Evolutionary conservation across 192 early-diverging fungal species (phyloP).

Genomic region (Coemansia sp.): DNA sequence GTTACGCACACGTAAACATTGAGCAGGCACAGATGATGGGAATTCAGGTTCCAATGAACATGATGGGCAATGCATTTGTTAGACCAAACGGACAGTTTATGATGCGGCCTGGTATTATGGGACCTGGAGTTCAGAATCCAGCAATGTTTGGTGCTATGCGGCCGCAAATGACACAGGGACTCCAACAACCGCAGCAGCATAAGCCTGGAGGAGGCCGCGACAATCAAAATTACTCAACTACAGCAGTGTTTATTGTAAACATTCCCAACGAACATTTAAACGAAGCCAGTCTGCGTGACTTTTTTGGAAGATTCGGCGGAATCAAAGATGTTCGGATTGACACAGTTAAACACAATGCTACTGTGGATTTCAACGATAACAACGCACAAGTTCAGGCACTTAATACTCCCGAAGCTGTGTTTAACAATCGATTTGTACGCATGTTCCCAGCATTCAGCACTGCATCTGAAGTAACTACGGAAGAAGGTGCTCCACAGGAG

Average conservation of each 20-base stretch:
- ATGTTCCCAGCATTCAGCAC: slow-evolving; percentile 18
- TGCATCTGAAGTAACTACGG: not conserved
- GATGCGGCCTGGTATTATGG: slow-evolving; percentile 1
- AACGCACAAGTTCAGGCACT: slow-evolving; percentile 29
- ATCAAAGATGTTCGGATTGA: slow-evolving; percentile 31
- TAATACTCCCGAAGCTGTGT: slow-evolving; percentile 36
- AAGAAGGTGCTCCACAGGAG: not conserved
- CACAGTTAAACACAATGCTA: slow-evolving; percentile 18
- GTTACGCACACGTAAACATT: slow-evolving; percentile 23
- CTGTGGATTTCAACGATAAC: slow-evolving; percentile 23
- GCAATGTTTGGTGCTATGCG: not conserved
- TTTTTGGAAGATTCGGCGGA: slow-evolving; percentile 33
- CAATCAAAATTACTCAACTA: slow-evolving; percentile 16
- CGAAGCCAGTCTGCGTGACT: slow-evolving; percentile 24
- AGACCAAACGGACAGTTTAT: slow-evolving; percentile 12
- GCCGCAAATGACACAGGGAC: slow-evolving; percentile 1
- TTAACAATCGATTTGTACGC: slow-evolving; percentile 52
- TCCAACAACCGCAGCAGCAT: not conserved
- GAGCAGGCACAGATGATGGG: slow-evolving; percentile 44
- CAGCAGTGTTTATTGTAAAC: slow-evolving; percentile 36
- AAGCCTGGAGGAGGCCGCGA: not conserved
- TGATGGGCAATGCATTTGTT: not conserved
- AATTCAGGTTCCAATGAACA: slow-evolving; percentile 22
- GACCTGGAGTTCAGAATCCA: not conserved
- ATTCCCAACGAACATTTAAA: slow-evolving; percentile 32